Conservation (phyloP, 179 eudicot species). For the Gypsophila paniculata region DNA sequence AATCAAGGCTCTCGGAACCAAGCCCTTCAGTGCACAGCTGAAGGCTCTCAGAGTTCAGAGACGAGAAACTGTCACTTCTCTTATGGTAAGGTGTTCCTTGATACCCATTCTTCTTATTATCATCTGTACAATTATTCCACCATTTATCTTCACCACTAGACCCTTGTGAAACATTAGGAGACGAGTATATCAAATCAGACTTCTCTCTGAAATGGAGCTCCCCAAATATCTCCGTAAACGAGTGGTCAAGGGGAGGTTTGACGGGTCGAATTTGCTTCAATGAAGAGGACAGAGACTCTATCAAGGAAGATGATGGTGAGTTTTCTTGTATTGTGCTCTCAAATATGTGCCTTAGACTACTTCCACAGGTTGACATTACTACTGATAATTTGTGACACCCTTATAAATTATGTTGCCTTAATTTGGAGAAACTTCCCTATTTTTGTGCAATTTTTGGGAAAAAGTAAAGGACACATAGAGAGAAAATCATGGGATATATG, state of each 20-base stretch:
- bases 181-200: constrained; percentile 9
- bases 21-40: constrained; percentile 79
- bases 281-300: constrained; percentile 43
- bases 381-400: background rate
- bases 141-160: constrained; percentile 15
- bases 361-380: constrained; percentile 61
- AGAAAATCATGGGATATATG: constrained; percentile 32
- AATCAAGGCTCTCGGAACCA: constrained; percentile 86
- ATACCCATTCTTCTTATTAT: constrained; percentile 13
- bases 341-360: constrained; percentile 64
- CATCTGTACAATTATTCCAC: constrained; percentile 4
- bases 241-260: constrained; percentile 35
- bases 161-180: constrained; percentile 12
- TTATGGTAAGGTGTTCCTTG: constrained; percentile 20
- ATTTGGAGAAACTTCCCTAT: constrained; percentile 9
- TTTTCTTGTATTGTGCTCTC: constrained; percentile 59
- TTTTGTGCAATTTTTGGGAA: background rate
- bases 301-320: constrained; percentile 34
- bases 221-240: constrained; percentile 67
- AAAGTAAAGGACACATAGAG: constrained; percentile 15
- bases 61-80: constrained; percentile 48
- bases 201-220: constrained; percentile 64
- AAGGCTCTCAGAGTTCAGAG: constrained; percentile 63
- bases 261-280: constrained; percentile 48
- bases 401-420: constrained; percentile 11